Conservation (phyloP, 129 eudicot genomes). For the Escallonia rubra region DNA sequence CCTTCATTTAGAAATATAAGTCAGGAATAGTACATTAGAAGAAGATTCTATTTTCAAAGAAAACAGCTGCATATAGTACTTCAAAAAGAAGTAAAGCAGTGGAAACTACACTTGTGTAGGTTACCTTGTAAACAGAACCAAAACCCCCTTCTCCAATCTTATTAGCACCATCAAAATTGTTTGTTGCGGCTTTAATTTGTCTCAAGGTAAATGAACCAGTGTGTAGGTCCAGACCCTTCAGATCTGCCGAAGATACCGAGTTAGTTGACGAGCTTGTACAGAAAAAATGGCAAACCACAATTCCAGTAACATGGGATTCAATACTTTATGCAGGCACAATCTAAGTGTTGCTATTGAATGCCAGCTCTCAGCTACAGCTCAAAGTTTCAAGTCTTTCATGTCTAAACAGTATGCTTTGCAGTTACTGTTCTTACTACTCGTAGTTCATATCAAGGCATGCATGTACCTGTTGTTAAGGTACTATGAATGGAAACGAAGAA, state of each 20-base stretch:
- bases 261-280: not conserved
- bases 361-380: conserved; percentile 31
- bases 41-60: not conserved
- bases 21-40: not conserved
- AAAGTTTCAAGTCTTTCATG: conserved; percentile 39
- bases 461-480: not conserved
- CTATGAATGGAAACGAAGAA: too few species aligned
- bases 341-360: conserved; percentile 23
- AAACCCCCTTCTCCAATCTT: too few species aligned
- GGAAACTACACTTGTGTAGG: not conserved
- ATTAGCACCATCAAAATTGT: too few species aligned
- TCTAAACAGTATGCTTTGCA: not conserved
- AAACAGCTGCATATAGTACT: conserved; percentile 20
- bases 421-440: not conserved
- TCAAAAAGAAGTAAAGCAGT: not conserved
- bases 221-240: too few species aligned
- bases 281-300: not conserved
- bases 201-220: too few species aligned
- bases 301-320: not conserved
- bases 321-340: conserved; percentile 11
- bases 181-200: too few species aligned
- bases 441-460: not conserved
- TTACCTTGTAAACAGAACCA: conserved; percentile 68
- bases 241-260: too few species aligned
- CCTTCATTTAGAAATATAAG: conserved; percentile 32